These are phyloP conservation scores for Raffaelea deltoideospora DNA, from an alignment of 2,329 filamentous ascomycete species.

Conservation along the genomic window DNA sequence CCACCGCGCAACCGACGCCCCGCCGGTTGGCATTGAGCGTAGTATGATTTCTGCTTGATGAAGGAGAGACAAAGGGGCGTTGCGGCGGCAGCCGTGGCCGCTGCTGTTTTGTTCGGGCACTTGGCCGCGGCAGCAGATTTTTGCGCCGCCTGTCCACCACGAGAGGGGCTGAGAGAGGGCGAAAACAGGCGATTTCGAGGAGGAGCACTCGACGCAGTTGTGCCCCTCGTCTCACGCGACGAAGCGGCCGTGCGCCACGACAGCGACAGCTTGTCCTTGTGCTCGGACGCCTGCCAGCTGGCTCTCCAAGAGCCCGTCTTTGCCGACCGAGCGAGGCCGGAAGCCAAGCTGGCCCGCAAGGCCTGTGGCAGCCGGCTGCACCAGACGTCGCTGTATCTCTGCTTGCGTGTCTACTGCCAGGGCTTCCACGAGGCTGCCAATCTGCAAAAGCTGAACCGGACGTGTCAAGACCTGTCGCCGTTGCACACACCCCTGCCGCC, in stretches of 20 bases:
- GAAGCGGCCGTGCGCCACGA: not conserved
- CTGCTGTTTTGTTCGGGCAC: no score
- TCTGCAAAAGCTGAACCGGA: conserved; percentile 11
- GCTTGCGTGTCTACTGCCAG: conserved; percentile 20
- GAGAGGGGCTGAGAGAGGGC: no score
- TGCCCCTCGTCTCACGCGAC: not conserved
- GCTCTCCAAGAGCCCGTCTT: conserved; percentile 1
- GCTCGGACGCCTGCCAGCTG: conserved; percentile 4
- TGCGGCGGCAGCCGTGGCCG: no score
- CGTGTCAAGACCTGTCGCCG: conserved; percentile 20
- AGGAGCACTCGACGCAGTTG: no score
- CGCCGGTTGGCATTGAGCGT: no score
- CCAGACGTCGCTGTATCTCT: conserved; percentile 18
- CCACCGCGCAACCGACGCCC: no score
- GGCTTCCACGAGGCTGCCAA: conserved; percentile 5
- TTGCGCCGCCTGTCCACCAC: no score
- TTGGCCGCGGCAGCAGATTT: no score
- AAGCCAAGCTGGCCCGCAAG: conserved; percentile 1
- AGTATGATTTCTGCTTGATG: no score
- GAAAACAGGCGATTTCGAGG: no score
- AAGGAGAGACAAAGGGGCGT: no score
- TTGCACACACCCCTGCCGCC: conserved; percentile 16
- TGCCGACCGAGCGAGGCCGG: conserved; percentile 1
- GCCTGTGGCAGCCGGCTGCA: conserved; percentile 5
- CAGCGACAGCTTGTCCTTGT: no score